These are phyloP conservation scores for Geranium incanum DNA, from an alignment of 441 rosid species.

Conservation along the genomic window DNA sequence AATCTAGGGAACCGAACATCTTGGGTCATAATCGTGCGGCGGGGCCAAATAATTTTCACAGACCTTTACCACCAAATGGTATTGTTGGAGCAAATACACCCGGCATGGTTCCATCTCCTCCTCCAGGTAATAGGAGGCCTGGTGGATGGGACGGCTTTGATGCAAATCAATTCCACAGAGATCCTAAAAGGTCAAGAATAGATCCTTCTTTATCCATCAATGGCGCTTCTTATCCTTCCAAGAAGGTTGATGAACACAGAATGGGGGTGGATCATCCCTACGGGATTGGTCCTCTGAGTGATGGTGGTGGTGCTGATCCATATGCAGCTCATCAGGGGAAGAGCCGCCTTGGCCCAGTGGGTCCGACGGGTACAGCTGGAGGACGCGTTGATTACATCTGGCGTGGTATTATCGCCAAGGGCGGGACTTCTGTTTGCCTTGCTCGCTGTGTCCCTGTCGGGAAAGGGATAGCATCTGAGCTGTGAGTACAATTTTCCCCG, in stretches of 20 bases:
- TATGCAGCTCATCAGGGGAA: conserved; percentile 35
- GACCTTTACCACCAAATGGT: conserved; percentile 34
- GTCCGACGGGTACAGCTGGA: conserved; percentile 24
- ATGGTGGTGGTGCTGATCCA: conserved; percentile 33
- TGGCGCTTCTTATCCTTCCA: conserved; percentile 40
- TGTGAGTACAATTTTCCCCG: conserved; percentile 40
- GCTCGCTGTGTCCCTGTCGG: conserved; percentile 64
- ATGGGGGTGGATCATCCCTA: conserved; percentile 36
- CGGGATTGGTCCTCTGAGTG: conserved; percentile 38
- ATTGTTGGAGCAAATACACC: conserved; percentile 40
- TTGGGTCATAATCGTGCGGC: conserved; percentile 36
- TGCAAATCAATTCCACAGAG: conserved; percentile 48
- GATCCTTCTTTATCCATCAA: conserved; percentile 44
- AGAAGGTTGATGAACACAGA: conserved; percentile 46
- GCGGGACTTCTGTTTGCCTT: conserved; percentile 68
- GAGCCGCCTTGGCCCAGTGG: conserved; percentile 42
- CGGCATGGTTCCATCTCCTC: conserved; percentile 56
- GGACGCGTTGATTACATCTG: conserved; percentile 56
- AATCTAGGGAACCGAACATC: conserved; percentile 39
- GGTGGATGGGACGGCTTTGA: conserved; percentile 81
- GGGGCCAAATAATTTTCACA: conserved; percentile 27
- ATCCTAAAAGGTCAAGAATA: conserved; percentile 60
- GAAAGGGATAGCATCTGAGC: conserved; percentile 44
- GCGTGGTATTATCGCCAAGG: conserved; percentile 75
- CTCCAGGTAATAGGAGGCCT: conserved; percentile 48